Evolutionary conservation across 2,329 filamentous ascomycete genomes (phyloP).

Genomic region (Aureobasidium sp.): DNA sequence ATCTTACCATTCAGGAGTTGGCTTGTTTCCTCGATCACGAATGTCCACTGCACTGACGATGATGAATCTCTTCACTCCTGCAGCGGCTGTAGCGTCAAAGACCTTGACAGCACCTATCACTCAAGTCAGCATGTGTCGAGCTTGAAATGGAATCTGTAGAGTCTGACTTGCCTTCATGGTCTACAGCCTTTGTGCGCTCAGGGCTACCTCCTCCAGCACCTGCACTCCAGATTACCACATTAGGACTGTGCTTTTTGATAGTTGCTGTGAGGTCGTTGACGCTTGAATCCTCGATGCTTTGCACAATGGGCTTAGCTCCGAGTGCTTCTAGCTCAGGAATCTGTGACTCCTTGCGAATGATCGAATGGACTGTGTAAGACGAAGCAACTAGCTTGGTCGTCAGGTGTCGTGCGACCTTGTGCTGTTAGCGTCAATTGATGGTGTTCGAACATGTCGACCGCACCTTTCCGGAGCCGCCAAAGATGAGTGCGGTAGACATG

Average conservation of each 20-base stretch:
- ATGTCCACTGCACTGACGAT: constrained; percentile 55
- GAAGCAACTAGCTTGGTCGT: constrained; percentile 22
- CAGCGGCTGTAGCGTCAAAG: constrained; percentile 49
- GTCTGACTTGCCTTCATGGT: constrained; percentile 39
- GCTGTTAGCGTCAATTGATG: background rate
- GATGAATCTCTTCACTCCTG: constrained; percentile 53
- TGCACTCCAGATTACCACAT: constrained; percentile 25
- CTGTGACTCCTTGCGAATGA: constrained; percentile 28
- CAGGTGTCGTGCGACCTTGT: constrained; percentile 26
- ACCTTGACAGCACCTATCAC: constrained; percentile 48
- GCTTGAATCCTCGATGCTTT: constrained; percentile 33
- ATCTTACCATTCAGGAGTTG: constrained; percentile 31
- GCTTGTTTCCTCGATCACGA: constrained; percentile 35
- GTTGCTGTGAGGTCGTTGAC: constrained; percentile 31
- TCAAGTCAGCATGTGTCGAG: background rate
- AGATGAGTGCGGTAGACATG: constrained; percentile 21
- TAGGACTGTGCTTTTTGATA: constrained; percentile 29
- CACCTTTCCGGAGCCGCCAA: constrained; percentile 27
- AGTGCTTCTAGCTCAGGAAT: constrained; percentile 28
- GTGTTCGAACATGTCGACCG: too few relatives aligned
- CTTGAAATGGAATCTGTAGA: background rate
- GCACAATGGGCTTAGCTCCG: constrained; percentile 35
- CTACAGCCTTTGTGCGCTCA: constrained; percentile 49
- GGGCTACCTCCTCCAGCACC: constrained; percentile 32
- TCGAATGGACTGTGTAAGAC: constrained; percentile 24